phyloP scores from a whole-genome alignment of 257 asterid species.

The Solanum appendiculatum region DNA sequence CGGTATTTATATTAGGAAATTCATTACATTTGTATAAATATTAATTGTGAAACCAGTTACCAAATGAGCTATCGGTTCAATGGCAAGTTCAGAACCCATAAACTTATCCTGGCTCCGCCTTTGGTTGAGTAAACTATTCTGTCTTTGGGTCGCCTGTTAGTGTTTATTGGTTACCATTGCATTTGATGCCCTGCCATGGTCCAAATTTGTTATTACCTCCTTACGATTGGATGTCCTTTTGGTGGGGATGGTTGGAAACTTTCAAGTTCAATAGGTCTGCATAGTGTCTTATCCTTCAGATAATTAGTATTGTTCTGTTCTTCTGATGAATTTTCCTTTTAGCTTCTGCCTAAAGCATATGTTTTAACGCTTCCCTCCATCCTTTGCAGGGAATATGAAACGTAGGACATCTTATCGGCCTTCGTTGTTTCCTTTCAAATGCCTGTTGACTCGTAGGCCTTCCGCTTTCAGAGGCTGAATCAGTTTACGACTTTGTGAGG shows the following conservation, averaged over 20 bases:
- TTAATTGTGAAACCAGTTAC: background rate
- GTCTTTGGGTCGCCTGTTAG: background rate
- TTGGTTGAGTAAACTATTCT: background rate
- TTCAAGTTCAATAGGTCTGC: background rate
- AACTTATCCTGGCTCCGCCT: background rate
- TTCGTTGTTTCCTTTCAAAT: constrained; percentile 50
- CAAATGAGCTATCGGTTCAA: background rate
- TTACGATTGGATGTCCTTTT: background rate
- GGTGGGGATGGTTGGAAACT: background rate
- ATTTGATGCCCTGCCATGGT: background rate
- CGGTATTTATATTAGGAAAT: background rate
- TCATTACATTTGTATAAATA: background rate
- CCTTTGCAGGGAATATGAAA: constrained; percentile 21
- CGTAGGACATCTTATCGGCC: constrained; percentile 26
- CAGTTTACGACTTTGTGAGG: constrained; percentile 15
- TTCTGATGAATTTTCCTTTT: background rate
- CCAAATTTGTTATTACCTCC: background rate
- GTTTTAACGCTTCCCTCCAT: background rate
- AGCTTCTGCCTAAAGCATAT: background rate
- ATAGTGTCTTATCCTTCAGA: background rate
- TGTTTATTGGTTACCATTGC: background rate
- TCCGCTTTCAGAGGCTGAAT: constrained; percentile 41
- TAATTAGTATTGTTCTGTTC: background rate
- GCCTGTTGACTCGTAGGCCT: constrained; percentile 28
- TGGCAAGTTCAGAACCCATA: background rate